Evolutionary conservation across 345 rosid species (phyloP).

Genomic region (Psidium guajava): DNA sequence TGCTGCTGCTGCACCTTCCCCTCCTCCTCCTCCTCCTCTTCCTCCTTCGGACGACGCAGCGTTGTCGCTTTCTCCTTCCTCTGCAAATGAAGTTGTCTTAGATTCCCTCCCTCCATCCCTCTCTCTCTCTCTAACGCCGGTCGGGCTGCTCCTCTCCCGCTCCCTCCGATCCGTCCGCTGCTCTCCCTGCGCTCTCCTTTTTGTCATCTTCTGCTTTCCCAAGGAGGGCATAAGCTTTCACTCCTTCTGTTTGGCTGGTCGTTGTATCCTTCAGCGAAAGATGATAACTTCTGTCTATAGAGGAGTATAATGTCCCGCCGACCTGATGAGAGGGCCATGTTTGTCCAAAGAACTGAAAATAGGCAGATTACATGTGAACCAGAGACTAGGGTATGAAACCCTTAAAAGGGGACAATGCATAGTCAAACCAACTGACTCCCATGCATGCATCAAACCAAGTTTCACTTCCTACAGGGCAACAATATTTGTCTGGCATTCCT

Average conservation of each 20-base stretch:
- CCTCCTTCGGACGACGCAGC: background rate
- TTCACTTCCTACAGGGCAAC: background rate
- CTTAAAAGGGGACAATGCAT: background rate
- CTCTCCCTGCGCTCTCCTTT: background rate
- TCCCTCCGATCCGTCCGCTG: constrained; percentile 4
- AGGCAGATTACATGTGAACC: background rate
- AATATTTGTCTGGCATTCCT: background rate
- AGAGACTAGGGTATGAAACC: background rate
- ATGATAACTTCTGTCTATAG: background rate
- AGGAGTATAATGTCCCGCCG: background rate
- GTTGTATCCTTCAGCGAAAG: background rate
- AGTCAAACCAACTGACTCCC: background rate
- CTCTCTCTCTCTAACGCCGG: background rate
- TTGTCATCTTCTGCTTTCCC: background rate
- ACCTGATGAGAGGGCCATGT: background rate
- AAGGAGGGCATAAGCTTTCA: background rate
- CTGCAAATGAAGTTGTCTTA: background rate
- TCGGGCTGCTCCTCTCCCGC: background rate
- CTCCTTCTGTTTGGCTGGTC: background rate
- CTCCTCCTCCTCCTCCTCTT: background rate
- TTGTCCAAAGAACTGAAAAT: background rate
- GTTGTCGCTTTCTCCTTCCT: constrained; percentile 3
- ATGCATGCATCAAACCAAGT: background rate
- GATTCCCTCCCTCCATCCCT: background rate
- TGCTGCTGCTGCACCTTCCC: background rate